Evolutionary conservation across 352 stramenopile genomes (phyloP).

Genomic region (Halophytophthora polymorphica): DNA sequence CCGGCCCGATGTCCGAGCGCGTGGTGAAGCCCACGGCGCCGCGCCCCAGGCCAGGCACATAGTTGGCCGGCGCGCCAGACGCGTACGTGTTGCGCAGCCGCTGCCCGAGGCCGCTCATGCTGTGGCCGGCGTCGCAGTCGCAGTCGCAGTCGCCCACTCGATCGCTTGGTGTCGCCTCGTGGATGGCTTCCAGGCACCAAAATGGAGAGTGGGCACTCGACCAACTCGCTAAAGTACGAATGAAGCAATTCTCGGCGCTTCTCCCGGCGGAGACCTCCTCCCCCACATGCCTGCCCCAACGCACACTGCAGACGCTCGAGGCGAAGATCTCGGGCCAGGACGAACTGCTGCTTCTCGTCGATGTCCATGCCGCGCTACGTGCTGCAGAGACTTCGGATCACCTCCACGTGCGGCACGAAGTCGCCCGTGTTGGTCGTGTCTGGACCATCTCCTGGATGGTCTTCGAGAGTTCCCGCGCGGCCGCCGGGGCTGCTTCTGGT

Average conservation of each 20-base stretch:
- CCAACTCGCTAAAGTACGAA: too few relatives aligned
- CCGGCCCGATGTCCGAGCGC: constrained; percentile 94
- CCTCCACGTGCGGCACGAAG: constrained; percentile 74
- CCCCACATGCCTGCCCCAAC: too few relatives aligned
- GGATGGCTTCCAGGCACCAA: too few relatives aligned
- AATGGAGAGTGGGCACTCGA: too few relatives aligned
- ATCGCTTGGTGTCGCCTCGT: not conserved
- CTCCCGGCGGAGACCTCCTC: too few relatives aligned
- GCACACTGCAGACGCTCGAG: too few relatives aligned
- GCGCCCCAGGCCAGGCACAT: constrained; percentile 94
- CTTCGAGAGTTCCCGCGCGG: constrained; percentile 53
- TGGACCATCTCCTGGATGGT: constrained; percentile 69
- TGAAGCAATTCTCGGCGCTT: too few relatives aligned
- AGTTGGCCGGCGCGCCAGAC: constrained; percentile 91
- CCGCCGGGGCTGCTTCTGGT: constrained; percentile 20
- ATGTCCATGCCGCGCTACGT: constrained; percentile 67
- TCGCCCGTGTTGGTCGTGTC: constrained; percentile 68
- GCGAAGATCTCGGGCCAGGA: constrained; percentile 70
- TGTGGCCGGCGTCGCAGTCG: constrained; percentile 1
- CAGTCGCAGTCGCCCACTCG: not conserved
- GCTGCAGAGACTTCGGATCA: constrained; percentile 63
- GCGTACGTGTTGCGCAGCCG: constrained; percentile 77
- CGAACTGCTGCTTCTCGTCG: constrained; percentile 81
- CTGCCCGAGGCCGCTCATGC: constrained; percentile 75
- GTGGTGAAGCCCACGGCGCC: constrained; percentile 97